phyloP scores from a whole-genome alignment of 345 rosid genomes.

The Gossypioides kirkii region DNA sequence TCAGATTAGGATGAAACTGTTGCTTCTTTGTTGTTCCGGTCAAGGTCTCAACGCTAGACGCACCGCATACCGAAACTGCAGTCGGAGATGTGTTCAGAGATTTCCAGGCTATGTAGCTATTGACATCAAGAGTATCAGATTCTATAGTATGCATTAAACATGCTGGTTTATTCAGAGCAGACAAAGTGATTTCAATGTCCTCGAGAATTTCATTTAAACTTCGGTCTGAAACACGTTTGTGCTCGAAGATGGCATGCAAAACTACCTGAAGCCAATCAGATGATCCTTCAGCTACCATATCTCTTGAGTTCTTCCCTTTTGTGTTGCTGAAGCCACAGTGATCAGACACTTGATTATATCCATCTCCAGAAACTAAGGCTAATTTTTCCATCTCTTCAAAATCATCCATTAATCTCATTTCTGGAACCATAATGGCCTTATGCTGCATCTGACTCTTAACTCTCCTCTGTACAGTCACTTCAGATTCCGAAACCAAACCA shows the following conservation, averaged over 20 bases:
- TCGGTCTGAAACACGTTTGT: slow-evolving; percentile 56
- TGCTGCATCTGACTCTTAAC: slow-evolving; percentile 8
- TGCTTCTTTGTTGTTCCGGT: slow-evolving; percentile 16
- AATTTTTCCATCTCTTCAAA: slow-evolving; percentile 77
- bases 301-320: slow-evolving; percentile 21
- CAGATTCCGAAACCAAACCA: slow-evolving; percentile 48
- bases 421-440: slow-evolving; percentile 31
- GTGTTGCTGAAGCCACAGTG: slow-evolving; percentile 5
- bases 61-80: slow-evolving; percentile 15
- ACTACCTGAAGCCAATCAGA: slow-evolving; percentile 96
- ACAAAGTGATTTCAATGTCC: slow-evolving; percentile 68
- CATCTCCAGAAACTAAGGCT: slow-evolving; percentile 31
- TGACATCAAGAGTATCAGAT: slow-evolving; percentile 24
- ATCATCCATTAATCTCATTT: slow-evolving; percentile 66
- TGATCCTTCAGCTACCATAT: slow-evolving; percentile 27
- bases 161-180: slow-evolving; percentile 12
- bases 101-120: slow-evolving; percentile 41
- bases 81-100: slow-evolving; percentile 20
- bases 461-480: slow-evolving; percentile 34
- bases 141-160: slow-evolving; percentile 19
- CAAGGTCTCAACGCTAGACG: slow-evolving; percentile 11
- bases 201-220: slow-evolving; percentile 53
- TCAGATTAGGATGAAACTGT: slow-evolving; percentile 20
- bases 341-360: slow-evolving; percentile 13
- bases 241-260: slow-evolving; percentile 61